Evolutionary conservation across 2,329 filamentous ascomycete species (phyloP).

Genomic region (Hypoxylon sp.): DNA sequence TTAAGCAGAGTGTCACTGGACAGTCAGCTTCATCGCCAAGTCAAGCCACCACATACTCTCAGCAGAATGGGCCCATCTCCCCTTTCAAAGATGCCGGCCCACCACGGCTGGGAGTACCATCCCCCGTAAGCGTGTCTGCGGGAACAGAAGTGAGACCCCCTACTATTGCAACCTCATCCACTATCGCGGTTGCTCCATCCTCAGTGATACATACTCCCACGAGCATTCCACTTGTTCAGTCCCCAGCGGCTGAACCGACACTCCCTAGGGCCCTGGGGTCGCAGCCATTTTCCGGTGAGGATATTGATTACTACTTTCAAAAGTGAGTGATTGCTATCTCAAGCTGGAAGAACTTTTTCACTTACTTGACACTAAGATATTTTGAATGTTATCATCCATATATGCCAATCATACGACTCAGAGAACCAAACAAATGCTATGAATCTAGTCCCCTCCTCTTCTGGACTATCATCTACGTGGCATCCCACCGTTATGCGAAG

Average conservation of each 20-base stretch:
- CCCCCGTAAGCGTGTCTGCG: constrained; percentile 41
- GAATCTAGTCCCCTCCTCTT: constrained; percentile 65
- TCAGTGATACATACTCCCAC: constrained; percentile 51
- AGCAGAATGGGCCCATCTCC: constrained; percentile 33
- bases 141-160: constrained; percentile 30
- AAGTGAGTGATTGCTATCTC: constrained; percentile 56
- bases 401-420: constrained; percentile 65
- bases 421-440: constrained; percentile 67
- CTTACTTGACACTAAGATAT: constrained; percentile 56
- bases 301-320: constrained; percentile 70
- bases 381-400: constrained; percentile 68
- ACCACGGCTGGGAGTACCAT: constrained; percentile 44
- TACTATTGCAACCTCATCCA: constrained; percentile 19
- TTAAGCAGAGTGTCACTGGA: constrained; percentile 65
- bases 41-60: constrained; percentile 48
- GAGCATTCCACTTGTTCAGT: constrained; percentile 43
- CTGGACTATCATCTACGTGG: constrained; percentile 68
- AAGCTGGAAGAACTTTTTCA: background rate
- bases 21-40: constrained; percentile 40
- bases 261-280: constrained; percentile 63
- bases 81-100: constrained; percentile 41
- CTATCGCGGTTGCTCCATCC: constrained; percentile 47
- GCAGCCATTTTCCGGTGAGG: constrained; percentile 65
- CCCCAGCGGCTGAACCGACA: constrained; percentile 48
- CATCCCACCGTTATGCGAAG: constrained; percentile 65